Conservation (phyloP, 345 rosid genomes). For the Aquilaria sinensis region DNA sequence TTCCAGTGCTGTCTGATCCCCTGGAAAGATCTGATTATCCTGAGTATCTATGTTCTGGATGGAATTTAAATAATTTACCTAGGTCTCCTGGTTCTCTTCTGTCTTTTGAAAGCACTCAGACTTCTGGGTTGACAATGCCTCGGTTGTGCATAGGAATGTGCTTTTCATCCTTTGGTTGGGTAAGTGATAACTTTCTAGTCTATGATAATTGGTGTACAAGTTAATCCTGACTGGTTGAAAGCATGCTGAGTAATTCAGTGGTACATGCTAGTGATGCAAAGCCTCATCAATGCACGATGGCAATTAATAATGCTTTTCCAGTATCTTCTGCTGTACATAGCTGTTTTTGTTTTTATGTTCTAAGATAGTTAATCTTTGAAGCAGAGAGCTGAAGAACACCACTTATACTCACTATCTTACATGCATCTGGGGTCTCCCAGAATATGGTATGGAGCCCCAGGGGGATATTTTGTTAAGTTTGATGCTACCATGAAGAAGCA, state of each 20-base stretch:
- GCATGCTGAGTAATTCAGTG: slow-evolving; percentile 1
- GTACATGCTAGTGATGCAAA: not conserved
- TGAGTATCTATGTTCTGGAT: slow-evolving; percentile 39
- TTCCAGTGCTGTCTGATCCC: slow-evolving; percentile 33
- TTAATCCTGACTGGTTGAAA: slow-evolving; percentile 8
- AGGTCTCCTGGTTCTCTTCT: slow-evolving; percentile 66
- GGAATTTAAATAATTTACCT: slow-evolving; percentile 71
- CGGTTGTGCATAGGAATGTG: slow-evolving; percentile 64
- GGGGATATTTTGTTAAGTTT: slow-evolving; percentile 32
- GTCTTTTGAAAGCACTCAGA: slow-evolving; percentile 37
- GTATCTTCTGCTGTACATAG: slow-evolving; percentile 4
- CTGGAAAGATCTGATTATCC: slow-evolving; percentile 17
- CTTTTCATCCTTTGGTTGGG: slow-evolving; percentile 59
- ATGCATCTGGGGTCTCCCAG: slow-evolving; percentile 64
- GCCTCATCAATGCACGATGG: not conserved
- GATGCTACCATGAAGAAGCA: slow-evolving; percentile 30
- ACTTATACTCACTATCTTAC: slow-evolving; percentile 51
- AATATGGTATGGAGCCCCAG: slow-evolving; percentile 61
- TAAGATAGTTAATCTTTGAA: slow-evolving; percentile 20
- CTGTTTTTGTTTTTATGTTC: slow-evolving; percentile 3
- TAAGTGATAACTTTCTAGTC: slow-evolving; percentile 25
- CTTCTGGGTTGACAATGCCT: slow-evolving; percentile 40
- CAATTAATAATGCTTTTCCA: not conserved
- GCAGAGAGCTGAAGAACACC: slow-evolving; percentile 69
- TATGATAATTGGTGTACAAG: not conserved